These are phyloP conservation scores for Geotrichum candidum DNA, from an alignment of 1,139 yeast species.

Conservation along the genomic window DNA sequence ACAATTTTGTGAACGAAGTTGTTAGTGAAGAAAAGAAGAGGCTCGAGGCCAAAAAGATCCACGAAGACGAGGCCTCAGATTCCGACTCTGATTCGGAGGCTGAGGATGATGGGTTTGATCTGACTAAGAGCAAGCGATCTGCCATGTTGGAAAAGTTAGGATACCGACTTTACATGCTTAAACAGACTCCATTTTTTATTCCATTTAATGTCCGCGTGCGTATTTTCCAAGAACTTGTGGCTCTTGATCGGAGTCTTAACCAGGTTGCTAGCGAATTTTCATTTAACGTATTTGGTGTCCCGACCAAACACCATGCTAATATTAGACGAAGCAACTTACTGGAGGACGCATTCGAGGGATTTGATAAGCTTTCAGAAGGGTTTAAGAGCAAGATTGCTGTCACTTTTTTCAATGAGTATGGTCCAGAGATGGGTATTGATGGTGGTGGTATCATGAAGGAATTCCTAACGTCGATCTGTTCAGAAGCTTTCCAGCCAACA, in stretches of 20 bases:
- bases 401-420: constrained; percentile 64
- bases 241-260: constrained; percentile 21
- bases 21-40: constrained; percentile 41
- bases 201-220: constrained; percentile 69
- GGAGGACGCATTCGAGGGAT: constrained; percentile 66
- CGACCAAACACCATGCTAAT: constrained; percentile 40
- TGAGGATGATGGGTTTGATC: constrained; percentile 8
- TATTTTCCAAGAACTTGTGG: constrained; percentile 61
- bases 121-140: neutral
- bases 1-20: constrained; percentile 33
- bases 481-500: constrained; percentile 56
- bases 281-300: constrained; percentile 23
- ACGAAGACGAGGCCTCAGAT: constrained; percentile 20
- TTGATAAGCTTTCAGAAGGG: constrained; percentile 43
- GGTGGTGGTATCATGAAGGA: constrained; percentile 97
- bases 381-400: constrained; percentile 61
- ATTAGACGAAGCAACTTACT: constrained; percentile 64
- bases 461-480: constrained; percentile 65
- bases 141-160: constrained; percentile 13
- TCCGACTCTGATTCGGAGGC: constrained; percentile 16
- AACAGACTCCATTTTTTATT: constrained; percentile 70
- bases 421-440: constrained; percentile 84
- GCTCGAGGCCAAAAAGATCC: constrained; percentile 17
- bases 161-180: constrained; percentile 46
- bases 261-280: constrained; percentile 20